These are phyloP conservation scores for Dactylorhiza incarnata DNA, from an alignment of 106 monocot genomes.

Conservation along the genomic window DNA sequence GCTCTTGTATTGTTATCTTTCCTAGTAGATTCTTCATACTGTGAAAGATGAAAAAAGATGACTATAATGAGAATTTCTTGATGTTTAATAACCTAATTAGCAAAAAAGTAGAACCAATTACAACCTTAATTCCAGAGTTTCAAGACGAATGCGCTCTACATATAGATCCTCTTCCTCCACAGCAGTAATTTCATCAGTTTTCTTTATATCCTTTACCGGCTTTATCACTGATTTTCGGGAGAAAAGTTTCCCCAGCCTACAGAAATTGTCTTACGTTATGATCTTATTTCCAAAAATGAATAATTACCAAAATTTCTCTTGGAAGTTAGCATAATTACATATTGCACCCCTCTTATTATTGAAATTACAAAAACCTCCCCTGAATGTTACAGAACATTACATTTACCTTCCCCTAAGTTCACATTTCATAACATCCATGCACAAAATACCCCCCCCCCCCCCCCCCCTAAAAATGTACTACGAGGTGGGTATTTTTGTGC, in stretches of 20 bases:
- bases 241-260: slow-evolving; percentile 49
- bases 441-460: too few species aligned
- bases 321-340: too few species aligned
- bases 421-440: too few species aligned
- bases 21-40: slow-evolving; percentile 65
- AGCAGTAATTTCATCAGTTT: slow-evolving; percentile 52
- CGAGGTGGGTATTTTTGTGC: too few species aligned
- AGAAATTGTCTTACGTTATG: neutral
- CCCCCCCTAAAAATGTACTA: too few species aligned
- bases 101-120: neutral
- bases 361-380: too few species aligned
- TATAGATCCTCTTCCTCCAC: slow-evolving; percentile 50
- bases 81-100: neutral
- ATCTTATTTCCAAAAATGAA: neutral
- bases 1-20: slow-evolving; percentile 82
- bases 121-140: slow-evolving; percentile 79
- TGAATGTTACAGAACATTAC: too few species aligned
- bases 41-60: slow-evolving; percentile 6
- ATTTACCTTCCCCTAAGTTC: too few species aligned
- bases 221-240: slow-evolving; percentile 29
- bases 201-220: slow-evolving; percentile 47
- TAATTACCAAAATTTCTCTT: too few species aligned
- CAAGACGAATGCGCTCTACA: slow-evolving; percentile 79
- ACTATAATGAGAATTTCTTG: neutral
- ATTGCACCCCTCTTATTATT: too few species aligned